Base-by-base conservation (phyloP, 1,284 basidiomycete species). In the Cryptococcus floricola region DNA sequence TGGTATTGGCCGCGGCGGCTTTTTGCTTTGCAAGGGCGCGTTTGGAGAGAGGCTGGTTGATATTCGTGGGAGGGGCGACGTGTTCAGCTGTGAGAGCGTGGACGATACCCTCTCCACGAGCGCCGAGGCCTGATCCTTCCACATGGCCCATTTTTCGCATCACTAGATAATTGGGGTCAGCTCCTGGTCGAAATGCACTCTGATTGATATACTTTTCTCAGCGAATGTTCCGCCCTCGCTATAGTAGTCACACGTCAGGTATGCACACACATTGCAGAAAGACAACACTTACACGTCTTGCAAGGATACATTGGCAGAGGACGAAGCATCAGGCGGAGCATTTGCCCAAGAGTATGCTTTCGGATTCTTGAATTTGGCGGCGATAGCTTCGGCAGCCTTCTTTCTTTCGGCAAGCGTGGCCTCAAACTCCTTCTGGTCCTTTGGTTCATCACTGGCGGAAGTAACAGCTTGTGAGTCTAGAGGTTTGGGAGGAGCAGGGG, bases 51-150 rank as follows among this genome's bases (percentile, higher is more conserved):
- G 57, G 52, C 49, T 61, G 52, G 5, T 56, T 52, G 16, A 64
- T 62, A 18, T 68, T 55, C 5, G 39, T 37, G 13, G 55, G 53
- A 31, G 63, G 51, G 3, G 76, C 70, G 65, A 73, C 63, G 53
- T 77, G 74, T 54, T 93, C 88, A 27, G 93, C 86, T 0, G 84
- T 82, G 37, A 97, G 82, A 2, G 93, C 90, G 57, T 93, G 87
- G 44, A 91, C 83, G 53, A 96, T 94, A 5, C 93, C 93, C 12
- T 83, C 82, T 3, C 86, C 88, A 59, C 87, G 85, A 0, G 83
- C 86, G 48, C 92, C 93, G 2, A 96, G 82, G 12, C 91, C 93
- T 76, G 92, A 86, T 1, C 93, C 93, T 69, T 92, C 88, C 69
- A 89, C 88, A 75, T 96, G 91, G 0, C 93, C 93, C 88, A 89